These are phyloP conservation scores for Phialophora macrospora DNA, from an alignment of 2,329 filamentous ascomycete species.

Conservation along the genomic window DNA sequence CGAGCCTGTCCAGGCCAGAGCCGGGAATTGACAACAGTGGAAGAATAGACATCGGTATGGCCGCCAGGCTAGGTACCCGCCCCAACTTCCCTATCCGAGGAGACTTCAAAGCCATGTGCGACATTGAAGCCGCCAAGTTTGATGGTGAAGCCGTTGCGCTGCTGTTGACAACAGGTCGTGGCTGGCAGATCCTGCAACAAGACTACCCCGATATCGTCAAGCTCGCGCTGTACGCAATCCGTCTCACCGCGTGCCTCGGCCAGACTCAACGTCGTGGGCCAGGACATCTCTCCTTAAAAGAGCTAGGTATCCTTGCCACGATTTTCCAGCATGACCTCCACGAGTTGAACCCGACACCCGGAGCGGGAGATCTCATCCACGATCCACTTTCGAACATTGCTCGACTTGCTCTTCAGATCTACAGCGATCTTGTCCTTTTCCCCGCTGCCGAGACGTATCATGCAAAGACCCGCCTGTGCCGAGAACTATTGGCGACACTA, in stretches of 20 bases:
- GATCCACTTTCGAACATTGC: neutral
- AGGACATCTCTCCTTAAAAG: neutral
- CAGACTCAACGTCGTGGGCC: neutral
- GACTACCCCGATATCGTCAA: conserved; percentile 1
- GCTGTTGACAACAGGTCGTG: neutral
- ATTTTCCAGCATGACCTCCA: conserved; percentile 4
- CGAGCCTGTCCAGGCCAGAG: neutral
- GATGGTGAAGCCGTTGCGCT: conserved; percentile 1
- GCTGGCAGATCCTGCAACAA: conserved; percentile 3
- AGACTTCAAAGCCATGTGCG: conserved; percentile 7
- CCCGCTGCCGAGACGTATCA: conserved; percentile 7
- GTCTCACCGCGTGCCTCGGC: conserved; percentile 3
- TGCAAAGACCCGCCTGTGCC: conserved; percentile 1
- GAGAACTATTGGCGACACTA: neutral
- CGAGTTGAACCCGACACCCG: neutral
- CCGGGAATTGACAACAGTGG: neutral
- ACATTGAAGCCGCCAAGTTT: conserved; percentile 3
- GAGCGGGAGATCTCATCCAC: neutral
- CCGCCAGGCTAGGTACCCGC: conserved; percentile 1
- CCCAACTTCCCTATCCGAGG: conserved; percentile 8
- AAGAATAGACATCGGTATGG: conserved; percentile 10
- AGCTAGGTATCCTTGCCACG: conserved; percentile 5
- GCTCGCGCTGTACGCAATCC: conserved; percentile 1
- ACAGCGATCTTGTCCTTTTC: conserved; percentile 5
- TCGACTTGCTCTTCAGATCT: conserved; percentile 9